Base-by-base conservation (phyloP, 257 asterid species). In the Gynochthodes officinalis region DNA sequence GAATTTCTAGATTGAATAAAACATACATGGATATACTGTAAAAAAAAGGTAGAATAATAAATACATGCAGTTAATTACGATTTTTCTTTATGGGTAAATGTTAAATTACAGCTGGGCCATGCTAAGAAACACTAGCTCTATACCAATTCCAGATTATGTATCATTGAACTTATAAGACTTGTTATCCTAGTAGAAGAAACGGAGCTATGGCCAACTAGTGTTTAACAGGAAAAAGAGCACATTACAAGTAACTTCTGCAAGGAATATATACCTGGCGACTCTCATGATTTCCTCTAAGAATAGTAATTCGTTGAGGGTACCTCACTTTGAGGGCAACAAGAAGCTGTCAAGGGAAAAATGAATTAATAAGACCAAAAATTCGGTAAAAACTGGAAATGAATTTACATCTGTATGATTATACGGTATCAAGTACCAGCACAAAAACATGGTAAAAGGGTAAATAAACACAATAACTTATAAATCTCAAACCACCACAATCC, bases 231-330 rank as follows among this genome's bases (percentile, higher is more conserved):
- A 73, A 39, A 53, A 37, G 10, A 62, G 27, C 61, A 23, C 3
- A 52, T 19, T 43, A 2, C 44, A 35, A 30, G 16, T 8, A 28
- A 52, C 11, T n/a, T n/a, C 8, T 48, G 73, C 44, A 7, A 70
- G 11, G 23, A 63, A 54, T 8, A 64, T 27, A 72, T 83, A 90
- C 96, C 95, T 83, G 88, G 25, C 88, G 82, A 65, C 97, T 90
- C 78, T 90, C 96, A 62, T 90, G 96, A 79, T 90, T 90, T 81
- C 97, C 96, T 66, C 97, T 87, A 61, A 91, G 87, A 82, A 89
- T 81, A 57, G 91, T 82, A 49, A 82, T 80, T 66, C 85, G 74
- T 58, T 81, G 84, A 67, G 87, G 72, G 76, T 85, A 85, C 12
- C 87, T 84, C 81, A 81, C 84, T 76, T 85, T 85, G 59, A 85